Percentiles rank a stretch among this genome's conserved stretches.
phyloP scores from a whole-genome alignment of 352 stramenopile genomes.

The Peronospora belbahrii region DNA sequence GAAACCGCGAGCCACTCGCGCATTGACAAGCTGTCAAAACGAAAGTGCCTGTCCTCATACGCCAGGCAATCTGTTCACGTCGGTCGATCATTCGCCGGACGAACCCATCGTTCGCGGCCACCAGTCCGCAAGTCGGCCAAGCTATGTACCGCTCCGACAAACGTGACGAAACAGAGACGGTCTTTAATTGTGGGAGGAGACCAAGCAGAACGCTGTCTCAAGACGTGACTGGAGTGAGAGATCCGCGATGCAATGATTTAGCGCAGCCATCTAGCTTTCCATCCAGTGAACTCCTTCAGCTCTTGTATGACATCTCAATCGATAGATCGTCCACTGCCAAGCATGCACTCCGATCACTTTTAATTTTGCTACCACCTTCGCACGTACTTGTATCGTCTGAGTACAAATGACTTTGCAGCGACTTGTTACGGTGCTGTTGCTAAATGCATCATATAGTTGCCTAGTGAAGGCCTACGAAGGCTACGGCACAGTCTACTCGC shows the following conservation, averaged over 20 bases:
- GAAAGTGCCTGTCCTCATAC: not conserved
- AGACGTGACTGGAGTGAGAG: not conserved
- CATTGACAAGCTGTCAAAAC: constrained; percentile 3
- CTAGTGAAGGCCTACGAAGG: constrained; percentile 5
- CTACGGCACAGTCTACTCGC: constrained; percentile 25
- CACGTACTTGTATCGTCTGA: not conserved
- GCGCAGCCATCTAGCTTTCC: constrained; percentile 4
- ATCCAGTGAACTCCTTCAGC: constrained; percentile 12
- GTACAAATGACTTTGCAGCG: constrained; percentile 6
- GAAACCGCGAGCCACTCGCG: constrained; percentile 1
- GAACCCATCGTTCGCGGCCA: constrained; percentile 8
- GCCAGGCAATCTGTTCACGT: constrained; percentile 5
- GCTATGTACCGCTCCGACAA: constrained; percentile 7
- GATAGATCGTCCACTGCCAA: constrained; percentile 1
- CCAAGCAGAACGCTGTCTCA: constrained; percentile 3
- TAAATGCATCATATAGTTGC: not conserved
- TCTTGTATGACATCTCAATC: constrained; percentile 1
- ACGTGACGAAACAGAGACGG: constrained; percentile 14
- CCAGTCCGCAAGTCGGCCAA: not conserved
- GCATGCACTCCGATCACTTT: constrained; percentile 7
- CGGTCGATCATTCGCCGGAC: not conserved
- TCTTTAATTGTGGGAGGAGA: constrained; percentile 19
- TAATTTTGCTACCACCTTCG: constrained; percentile 6
- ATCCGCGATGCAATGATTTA: not conserved
- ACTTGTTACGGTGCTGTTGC: constrained; percentile 9